A percentile compares a stretch with the other conserved stretches of the same genome.
These are phyloP conservation scores for Esteya vermicola DNA, from an alignment of 2,329 filamentous ascomycete species.

Conservation along the genomic window DNA sequence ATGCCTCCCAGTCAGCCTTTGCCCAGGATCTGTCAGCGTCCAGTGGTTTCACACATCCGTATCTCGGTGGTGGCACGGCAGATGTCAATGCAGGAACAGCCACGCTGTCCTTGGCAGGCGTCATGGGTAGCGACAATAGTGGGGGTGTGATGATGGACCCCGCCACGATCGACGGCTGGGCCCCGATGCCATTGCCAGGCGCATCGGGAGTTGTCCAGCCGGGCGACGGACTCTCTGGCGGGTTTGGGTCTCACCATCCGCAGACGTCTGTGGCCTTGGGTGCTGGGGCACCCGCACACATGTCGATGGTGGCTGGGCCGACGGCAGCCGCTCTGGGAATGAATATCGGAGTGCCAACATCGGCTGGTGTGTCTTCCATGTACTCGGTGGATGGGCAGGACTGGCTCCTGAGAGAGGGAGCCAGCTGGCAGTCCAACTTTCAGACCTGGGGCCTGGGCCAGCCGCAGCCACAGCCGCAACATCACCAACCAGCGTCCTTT, in stretches of 20 bases:
- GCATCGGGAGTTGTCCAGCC: no score
- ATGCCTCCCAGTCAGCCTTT: constrained; percentile 13
- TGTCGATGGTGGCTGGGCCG: neutral
- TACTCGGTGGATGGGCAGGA: constrained; percentile 36
- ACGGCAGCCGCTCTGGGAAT: neutral
- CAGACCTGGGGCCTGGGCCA: constrained; percentile 27
- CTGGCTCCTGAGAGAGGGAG: constrained; percentile 43
- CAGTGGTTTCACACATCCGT: no score
- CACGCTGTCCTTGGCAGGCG: neutral
- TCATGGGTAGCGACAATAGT: no score
- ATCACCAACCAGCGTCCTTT: neutral
- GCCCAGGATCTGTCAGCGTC: constrained; percentile 11
- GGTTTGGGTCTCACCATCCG: no score
- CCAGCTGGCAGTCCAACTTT: constrained; percentile 44
- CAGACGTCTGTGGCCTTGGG: no score
- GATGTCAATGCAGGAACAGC: no score
- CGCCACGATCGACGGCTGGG: no score
- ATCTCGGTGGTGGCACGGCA: no score
- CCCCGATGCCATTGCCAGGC: no score
- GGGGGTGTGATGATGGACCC: no score
- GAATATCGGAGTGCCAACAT: constrained; percentile 15
- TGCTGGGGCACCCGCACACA: constrained; percentile 1
- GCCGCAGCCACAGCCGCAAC: neutral
- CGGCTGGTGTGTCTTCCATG: no score
- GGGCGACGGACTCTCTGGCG: no score